Base-by-base conservation (phyloP, 768 basidiomycete genomes). In the Tremella fuciformis region DNA sequence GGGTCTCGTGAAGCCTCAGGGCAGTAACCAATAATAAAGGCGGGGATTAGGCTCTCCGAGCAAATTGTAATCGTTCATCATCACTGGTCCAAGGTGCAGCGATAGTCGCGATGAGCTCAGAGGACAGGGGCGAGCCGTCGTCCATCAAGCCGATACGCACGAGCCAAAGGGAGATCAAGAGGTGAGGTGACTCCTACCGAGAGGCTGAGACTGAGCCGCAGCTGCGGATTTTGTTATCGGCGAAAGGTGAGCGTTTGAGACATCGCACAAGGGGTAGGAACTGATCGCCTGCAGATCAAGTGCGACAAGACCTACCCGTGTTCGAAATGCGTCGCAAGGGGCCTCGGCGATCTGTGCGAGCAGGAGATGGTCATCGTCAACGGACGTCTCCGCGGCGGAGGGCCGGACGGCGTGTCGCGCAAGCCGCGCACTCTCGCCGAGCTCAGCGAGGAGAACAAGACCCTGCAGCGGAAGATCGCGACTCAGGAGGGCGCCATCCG, bases 301-400 rank as follows among this genome's bases (percentile, higher is more conserved):
- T 62, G 61, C 40, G 56, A 62, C 26, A 57, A 62, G 39, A 38
- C 44, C n/a, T 62, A 57, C 38, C 61, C 61, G 11, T 62, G 61
- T 46, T 51, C 47, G 29, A 19, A 57, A 40, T 62, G 61, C 37
- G 2, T 62, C 11, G 46, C 56, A 13, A n/a, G 61, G 19, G 61
- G 61, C 8, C 52, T 62, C 11, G 56, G 52, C 21, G 61, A 62
- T 8, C 46, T 62, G 50, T 62, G 61, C 46, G 55, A 62, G 42
- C 61, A 53, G 39, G 55, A 62, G 61, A 58, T 52, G 15, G 61
- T 62, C 29, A 50, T 58, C 21, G 61, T 62, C 22, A 62, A 62
- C 22, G 61, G 61, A 4, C 40, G 51, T 8, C 24, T 62, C 22
- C 42, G 18, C 16, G 61, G 61, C 3, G 61, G 61, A 11, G 50